These are phyloP conservation scores for Tetrahymena thermophila DNA, from an alignment of 73 alveolate species.

Conservation along the genomic window DNA sequence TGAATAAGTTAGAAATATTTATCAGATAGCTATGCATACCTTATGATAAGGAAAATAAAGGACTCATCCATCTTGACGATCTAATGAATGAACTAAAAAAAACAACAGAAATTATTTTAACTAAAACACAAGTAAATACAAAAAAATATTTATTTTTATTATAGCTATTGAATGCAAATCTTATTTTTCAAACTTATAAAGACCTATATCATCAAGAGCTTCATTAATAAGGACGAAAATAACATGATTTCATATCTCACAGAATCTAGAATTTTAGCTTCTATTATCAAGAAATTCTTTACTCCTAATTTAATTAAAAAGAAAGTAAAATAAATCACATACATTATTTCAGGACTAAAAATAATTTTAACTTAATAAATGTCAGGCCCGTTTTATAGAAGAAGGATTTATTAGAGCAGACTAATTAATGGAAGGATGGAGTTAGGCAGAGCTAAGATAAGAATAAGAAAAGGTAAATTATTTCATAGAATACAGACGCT, in stretches of 20 bases:
- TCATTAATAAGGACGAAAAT: slow-evolving; percentile 22
- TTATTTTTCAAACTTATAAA: not conserved
- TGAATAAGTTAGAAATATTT: slow-evolving; percentile 9
- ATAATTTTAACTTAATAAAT: not conserved
- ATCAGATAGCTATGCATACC: not conserved
- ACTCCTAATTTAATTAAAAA: slow-evolving; percentile 9
- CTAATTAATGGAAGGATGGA: not conserved
- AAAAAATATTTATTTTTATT: not conserved
- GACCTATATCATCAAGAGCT: slow-evolving; percentile 16
- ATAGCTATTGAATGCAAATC: not conserved
- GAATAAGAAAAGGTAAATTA: not conserved
- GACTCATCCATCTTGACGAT: slow-evolving; percentile 13
- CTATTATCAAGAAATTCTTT: slow-evolving; percentile 30
- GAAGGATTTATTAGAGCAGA: not conserved
- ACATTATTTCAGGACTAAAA: not conserved
- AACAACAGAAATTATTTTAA: slow-evolving; percentile 19
- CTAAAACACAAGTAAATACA: slow-evolving; percentile 10
- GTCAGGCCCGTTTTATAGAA: not conserved
- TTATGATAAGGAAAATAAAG: slow-evolving; percentile 16
- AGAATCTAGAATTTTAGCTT: slow-evolving; percentile 26
- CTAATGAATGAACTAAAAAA: slow-evolving; percentile 7
- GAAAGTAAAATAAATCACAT: slow-evolving; percentile 3
- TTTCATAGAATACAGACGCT: not conserved
- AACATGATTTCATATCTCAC: slow-evolving; percentile 4
- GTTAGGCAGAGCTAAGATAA: not conserved